phyloP scores from a whole-genome alignment of 768 basidiomycete genomes.

The Coprinellus aureogranulatus region DNA sequence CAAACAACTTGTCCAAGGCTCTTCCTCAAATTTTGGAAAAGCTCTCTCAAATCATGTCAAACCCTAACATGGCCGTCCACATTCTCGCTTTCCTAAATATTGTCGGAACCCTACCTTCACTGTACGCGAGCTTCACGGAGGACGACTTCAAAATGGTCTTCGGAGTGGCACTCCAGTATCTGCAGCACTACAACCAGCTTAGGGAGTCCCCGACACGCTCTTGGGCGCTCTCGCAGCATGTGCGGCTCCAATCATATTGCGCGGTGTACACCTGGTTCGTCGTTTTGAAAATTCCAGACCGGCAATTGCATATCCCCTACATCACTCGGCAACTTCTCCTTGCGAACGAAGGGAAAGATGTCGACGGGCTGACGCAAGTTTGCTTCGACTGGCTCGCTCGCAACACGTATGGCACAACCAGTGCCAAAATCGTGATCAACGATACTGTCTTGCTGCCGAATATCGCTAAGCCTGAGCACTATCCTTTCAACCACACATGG shows the following conservation, averaged over 20 bases:
- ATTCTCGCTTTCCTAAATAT: conserved; percentile 90
- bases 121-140: conserved; percentile 90
- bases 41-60: conserved; percentile 91
- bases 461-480: conserved; percentile 41
- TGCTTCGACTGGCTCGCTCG: conserved; percentile 97
- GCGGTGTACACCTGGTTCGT: conserved; percentile 95
- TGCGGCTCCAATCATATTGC: conserved; percentile 85
- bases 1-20: conserved; percentile 73
- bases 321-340: conserved; percentile 84
- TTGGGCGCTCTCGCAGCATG: conserved; percentile 88
- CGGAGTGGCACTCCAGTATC: conserved; percentile 89
- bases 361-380: conserved; percentile 92
- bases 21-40: conserved; percentile 81
- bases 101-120: conserved; percentile 71
- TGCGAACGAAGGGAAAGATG: conserved; percentile 73
- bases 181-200: conserved; percentile 80
- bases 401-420: conserved; percentile 91
- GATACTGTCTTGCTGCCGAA: conserved; percentile 69
- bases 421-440: conserved; percentile 73
- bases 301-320: conserved; percentile 77
- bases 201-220: conserved; percentile 61
- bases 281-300: conserved; percentile 76
- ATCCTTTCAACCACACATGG: conserved; percentile 67
- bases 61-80: conserved; percentile 90
- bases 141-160: conserved; percentile 91